Evolutionary conservation across 441 rosid genomes (phyloP), one percentile per base, ranked within the genome.

Genomic region (Pelargonium cotyledonis): DNA sequence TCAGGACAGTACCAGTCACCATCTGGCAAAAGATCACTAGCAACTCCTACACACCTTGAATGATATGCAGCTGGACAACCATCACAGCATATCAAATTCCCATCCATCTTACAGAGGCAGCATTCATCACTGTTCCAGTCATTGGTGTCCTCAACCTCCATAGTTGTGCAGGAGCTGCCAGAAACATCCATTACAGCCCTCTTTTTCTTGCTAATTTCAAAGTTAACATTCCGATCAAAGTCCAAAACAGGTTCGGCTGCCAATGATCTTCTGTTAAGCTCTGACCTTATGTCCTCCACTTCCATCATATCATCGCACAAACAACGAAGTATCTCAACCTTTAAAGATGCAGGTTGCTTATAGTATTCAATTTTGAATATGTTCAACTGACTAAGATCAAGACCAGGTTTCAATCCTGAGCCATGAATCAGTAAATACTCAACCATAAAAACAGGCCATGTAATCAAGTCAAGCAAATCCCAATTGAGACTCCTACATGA

Each of bases 1-100:
- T 88, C 90, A 19, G 89, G 89, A 78, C 93, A 88, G 77, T 74
- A 86, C 93, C 93, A 86, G 62, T 83, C 88, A 72, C 90, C 89
- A 73, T 82, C 87, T 65, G 90, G 23, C 23, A 21, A 21, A 21
- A 21, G 23, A 21, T 21, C 23, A 21, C 1, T 21, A 21, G 23
- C 23, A 21, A 21, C 23, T 21, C 23, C 23, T 1, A 21, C 23
- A 21, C 23, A 21, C 23, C 23, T 21, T 21, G 23, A 21, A 21
- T 21, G 23, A 21, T 85, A 88, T 9, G 93, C 93, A 81, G 90
- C 90, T 66, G 93, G 90, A 72, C 93, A 86, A 63, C 91, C 94
- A 76, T 86, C 94, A 75, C 94, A 88, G 76, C 88, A 88, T 69
- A 88, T 80, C 77, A 21, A 21, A 21, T 21, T 21, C 23, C 23